Evolutionary conservation across 2,329 filamentous ascomycete genomes (phyloP).

Genomic region (Aspergillus chevalieri): DNA sequence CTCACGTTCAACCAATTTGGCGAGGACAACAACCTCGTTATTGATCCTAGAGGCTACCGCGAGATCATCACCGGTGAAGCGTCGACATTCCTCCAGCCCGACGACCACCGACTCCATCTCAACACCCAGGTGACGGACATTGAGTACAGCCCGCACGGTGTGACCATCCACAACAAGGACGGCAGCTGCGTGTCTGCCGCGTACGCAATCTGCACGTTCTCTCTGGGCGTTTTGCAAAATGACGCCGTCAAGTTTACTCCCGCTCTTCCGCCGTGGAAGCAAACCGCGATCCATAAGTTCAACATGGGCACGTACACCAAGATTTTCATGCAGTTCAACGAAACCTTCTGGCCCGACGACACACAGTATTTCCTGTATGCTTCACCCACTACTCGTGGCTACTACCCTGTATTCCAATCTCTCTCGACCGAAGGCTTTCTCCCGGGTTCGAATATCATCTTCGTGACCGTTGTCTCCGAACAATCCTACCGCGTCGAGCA

Average conservation of each 20-base stretch:
- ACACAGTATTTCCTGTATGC: slow-evolving; percentile 53
- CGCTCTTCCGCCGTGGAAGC: slow-evolving; percentile 58
- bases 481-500: slow-evolving; percentile 55
- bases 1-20: slow-evolving; percentile 58
- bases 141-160: slow-evolving; percentile 46
- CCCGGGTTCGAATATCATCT: slow-evolving; percentile 58
- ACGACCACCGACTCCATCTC: slow-evolving; percentile 54
- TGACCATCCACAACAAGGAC: slow-evolving; percentile 49
- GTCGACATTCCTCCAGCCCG: slow-evolving; percentile 48
- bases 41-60: slow-evolving; percentile 58
- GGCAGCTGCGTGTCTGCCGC: slow-evolving; percentile 54
- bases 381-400: slow-evolving; percentile 43
- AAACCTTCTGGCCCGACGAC: slow-evolving; percentile 58
- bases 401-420: slow-evolving; percentile 60
- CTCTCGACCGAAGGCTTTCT: slow-evolving; percentile 54
- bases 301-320: slow-evolving; percentile 68
- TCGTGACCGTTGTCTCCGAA: slow-evolving; percentile 55
- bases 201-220: slow-evolving; percentile 63
- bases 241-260: slow-evolving; percentile 55
- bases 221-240: slow-evolving; percentile 61
- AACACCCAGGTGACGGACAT: slow-evolving; percentile 54
- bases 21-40: slow-evolving; percentile 57
- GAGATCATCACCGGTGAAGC: slow-evolving; percentile 54
- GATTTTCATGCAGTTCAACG: slow-evolving; percentile 63
- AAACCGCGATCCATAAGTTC: slow-evolving; percentile 57